Evolutionary conservation across 2,329 filamentous ascomycete species (phyloP), one percentile per base, ranked within the genome.

Genomic region (Alternaria sp.): DNA sequence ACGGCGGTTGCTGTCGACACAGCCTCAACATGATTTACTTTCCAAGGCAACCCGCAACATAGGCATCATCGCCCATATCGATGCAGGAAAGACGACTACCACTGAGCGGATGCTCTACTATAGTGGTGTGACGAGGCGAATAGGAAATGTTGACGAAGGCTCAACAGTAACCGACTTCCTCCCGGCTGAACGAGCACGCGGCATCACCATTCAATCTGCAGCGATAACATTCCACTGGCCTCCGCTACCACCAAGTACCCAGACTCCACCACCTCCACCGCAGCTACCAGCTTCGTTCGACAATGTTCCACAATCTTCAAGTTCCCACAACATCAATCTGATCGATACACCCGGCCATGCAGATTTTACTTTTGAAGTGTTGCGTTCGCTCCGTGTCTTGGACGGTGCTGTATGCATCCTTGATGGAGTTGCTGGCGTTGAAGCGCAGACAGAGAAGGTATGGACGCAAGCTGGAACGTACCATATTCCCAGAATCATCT

Each of bases 21-120:
- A 61, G 18, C 24, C 58, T 41, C 67, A 68, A 32, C 47, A 65
- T 56, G 68, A 71, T 51, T 56, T 63, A 62, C 81, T 88, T 18
- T 83, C 87, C 39, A 87, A 87, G 70, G 94, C 93, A 51, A 95
- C 94, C 52, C 87, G 94, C 69, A 99, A 99, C 75, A 97, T 99
- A 76, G 95, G 95, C 63, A 98, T 99, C 69, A 97, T 99, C 78
- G 95, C 95, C 61, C 95, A 99, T 79, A 97, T 99, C 66, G 95
- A 98, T 88, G 95, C 95, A 57, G 95, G 95, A 8, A 99, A 99
- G 84, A 99, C 95, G 1, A 98, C 95, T 0, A 99, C 95, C 0
- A 98, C 95, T 4, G 95, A 99, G 87, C 93, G 95, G 59, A 98
- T 98, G 94, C 90, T 99, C 73, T 98, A 93, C 76, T 97, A 97